Percentiles rank a stretch among this genome's conserved stretches.
Evolutionary conservation across 1,284 basidiomycete species (phyloP).

Genomic region (Trametes sp.): DNA sequence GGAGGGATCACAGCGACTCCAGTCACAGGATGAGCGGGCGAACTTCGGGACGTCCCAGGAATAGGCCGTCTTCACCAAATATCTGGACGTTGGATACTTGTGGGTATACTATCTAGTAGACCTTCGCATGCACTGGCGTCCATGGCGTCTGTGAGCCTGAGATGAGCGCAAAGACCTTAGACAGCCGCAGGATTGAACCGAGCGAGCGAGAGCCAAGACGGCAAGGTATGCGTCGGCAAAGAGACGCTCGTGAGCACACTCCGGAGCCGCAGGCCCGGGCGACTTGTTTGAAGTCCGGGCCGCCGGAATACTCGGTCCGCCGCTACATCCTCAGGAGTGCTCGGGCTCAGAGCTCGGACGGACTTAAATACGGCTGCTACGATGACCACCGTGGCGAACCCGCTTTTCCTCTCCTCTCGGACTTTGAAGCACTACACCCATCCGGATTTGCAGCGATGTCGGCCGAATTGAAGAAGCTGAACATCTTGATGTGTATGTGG

Average conservation of each 20-base stretch:
- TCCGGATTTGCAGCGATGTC: constrained; percentile 27
- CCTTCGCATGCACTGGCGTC: no score
- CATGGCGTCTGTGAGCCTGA: neutral
- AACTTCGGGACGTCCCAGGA: neutral
- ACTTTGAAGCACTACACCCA: neutral
- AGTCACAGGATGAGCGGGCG: neutral
- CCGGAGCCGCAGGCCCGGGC: neutral
- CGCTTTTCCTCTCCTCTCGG: constrained; percentile 3
- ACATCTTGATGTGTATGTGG: constrained; percentile 38
- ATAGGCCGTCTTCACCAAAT: neutral
- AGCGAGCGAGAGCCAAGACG: neutral
- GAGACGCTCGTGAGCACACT: neutral
- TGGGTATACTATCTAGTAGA: no score
- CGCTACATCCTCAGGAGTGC: constrained; percentile 4
- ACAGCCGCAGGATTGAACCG: neutral
- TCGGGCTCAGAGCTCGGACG: constrained; percentile 8
- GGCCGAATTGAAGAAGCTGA: constrained; percentile 35
- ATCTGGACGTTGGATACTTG: neutral
- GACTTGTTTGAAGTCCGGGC: neutral
- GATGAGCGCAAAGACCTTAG: neutral
- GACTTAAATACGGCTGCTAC: constrained; percentile 24
- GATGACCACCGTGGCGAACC: constrained; percentile 17
- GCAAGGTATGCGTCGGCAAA: neutral
- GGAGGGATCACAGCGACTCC: neutral
- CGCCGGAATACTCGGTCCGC: constrained; percentile 18